phyloP scores from a whole-genome alignment of 2,329 filamentous ascomycete species.

The Leptodontidium sp. region DNA sequence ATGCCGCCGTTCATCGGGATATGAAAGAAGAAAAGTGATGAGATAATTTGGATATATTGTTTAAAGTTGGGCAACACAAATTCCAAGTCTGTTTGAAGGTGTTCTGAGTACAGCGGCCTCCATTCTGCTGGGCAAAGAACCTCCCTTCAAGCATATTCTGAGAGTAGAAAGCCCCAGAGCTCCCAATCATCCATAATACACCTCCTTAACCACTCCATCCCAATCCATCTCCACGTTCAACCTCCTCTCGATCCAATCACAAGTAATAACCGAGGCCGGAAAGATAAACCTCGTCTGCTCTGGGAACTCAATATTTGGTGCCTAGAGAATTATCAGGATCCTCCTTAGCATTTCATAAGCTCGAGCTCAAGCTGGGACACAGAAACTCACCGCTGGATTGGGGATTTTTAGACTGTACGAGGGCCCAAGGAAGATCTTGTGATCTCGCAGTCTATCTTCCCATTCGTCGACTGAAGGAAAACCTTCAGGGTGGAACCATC shows the following conservation, averaged over 20 bases:
- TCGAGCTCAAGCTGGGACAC: background rate
- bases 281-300: background rate
- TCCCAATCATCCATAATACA: background rate
- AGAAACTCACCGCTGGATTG: background rate
- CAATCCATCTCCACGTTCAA: background rate
- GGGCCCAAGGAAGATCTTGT: background rate
- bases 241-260: slow-evolving; percentile 2
- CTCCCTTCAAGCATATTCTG: too few species aligned
- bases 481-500: background rate
- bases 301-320: background rate
- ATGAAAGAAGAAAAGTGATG: too few species aligned
- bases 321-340: background rate
- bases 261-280: background rate
- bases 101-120: too few species aligned
- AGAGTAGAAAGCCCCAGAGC: too few species aligned
- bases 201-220: background rate
- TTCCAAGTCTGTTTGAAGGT: too few species aligned
- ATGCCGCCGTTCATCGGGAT: too few species aligned
- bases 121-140: too few species aligned
- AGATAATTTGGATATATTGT: too few species aligned
- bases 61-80: too few species aligned
- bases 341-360: too few species aligned
- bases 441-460: background rate
- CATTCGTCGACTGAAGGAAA: background rate
- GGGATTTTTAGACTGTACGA: background rate